Evolutionary conservation across 2,329 filamentous ascomycete genomes (phyloP).

Genomic region (Xylariaceae sp.): DNA sequence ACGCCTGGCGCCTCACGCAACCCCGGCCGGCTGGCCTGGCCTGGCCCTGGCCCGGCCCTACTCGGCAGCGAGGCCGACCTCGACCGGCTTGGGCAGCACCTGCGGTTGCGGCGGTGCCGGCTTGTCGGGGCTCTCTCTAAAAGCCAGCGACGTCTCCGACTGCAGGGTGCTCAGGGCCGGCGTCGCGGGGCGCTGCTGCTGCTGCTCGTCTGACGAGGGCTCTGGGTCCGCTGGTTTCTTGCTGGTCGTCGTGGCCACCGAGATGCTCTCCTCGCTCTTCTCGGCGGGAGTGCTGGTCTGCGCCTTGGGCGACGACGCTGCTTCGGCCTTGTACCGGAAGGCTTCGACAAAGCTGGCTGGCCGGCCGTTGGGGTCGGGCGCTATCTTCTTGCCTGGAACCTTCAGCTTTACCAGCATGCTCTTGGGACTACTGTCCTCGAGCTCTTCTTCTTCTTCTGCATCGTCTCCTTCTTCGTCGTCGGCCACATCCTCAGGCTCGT

Average conservation of each 20-base stretch:
- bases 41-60: slow-evolving; percentile 58
- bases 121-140: slow-evolving; percentile 57
- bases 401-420: slow-evolving; percentile 71
- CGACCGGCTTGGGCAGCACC: slow-evolving; percentile 19
- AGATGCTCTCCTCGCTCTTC: slow-evolving; percentile 22
- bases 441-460: slow-evolving; percentile 46
- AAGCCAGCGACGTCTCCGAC: slow-evolving; percentile 45
- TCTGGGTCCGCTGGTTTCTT: slow-evolving; percentile 21
- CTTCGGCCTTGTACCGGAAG: slow-evolving; percentile 20
- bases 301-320: slow-evolving; percentile 7
- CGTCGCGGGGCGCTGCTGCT: slow-evolving; percentile 18
- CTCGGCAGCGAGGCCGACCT: slow-evolving; percentile 20
- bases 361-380: slow-evolving; percentile 29
- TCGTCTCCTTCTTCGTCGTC: slow-evolving; percentile 27
- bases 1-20: too few relatives aligned
- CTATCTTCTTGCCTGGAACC: slow-evolving; percentile 33
- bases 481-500: slow-evolving; percentile 46
- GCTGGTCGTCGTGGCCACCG: slow-evolving; percentile 20
- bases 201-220: slow-evolving; percentile 2
- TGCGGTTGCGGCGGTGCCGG: too few relatives aligned
- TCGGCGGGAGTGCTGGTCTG: slow-evolving; percentile 11
- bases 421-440: slow-evolving; percentile 37
- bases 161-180: slow-evolving; percentile 23
- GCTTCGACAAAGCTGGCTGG: slow-evolving; percentile 24
- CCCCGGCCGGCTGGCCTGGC: too few relatives aligned